These are phyloP conservation scores for Elsinoe batatas DNA, from an alignment of 2,329 filamentous ascomycete species.

Conservation along the genomic window DNA sequence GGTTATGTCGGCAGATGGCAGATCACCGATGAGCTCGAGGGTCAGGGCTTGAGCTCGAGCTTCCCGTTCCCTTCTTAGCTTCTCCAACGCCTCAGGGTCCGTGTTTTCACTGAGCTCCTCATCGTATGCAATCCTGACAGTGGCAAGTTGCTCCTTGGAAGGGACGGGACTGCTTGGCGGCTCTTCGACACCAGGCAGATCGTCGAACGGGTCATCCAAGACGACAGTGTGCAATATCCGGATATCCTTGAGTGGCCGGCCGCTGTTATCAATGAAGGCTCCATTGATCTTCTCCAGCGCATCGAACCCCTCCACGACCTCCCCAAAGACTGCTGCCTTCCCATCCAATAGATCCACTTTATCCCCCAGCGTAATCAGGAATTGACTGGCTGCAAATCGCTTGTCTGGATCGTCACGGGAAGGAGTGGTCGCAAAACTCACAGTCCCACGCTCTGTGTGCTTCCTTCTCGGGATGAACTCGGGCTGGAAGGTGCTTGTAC, in stretches of 20 bases:
- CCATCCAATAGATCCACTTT: conserved; percentile 84
- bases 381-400: conserved; percentile 79
- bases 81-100: conserved; percentile 72
- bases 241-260: conserved; percentile 85
- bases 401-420: conserved; percentile 67
- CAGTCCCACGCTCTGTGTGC: conserved; percentile 78
- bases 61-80: conserved; percentile 73
- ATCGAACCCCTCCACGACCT: conserved; percentile 93
- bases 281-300: conserved; percentile 86
- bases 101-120: conserved; percentile 68
- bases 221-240: conserved; percentile 87
- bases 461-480: conserved; percentile 79
- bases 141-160: conserved; percentile 75
- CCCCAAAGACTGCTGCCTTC: conserved; percentile 89
- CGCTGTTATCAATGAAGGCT: conserved; percentile 75
- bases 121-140: conserved; percentile 84
- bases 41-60: conserved; percentile 89
- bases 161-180: conserved; percentile 73
- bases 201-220: conserved; percentile 83
- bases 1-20: conserved; percentile 94
- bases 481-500: conserved; percentile 52
- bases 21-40: conserved; percentile 92
- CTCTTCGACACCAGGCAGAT: conserved; percentile 65
- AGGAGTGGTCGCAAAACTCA: conserved; percentile 93
- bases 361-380: conserved; percentile 83